Percentiles rank a stretch among this genome's conserved stretches.
phyloP scores from a whole-genome alignment of 495 filamentous ascomycete species.

The Penicillium atrosanguineum region DNA sequence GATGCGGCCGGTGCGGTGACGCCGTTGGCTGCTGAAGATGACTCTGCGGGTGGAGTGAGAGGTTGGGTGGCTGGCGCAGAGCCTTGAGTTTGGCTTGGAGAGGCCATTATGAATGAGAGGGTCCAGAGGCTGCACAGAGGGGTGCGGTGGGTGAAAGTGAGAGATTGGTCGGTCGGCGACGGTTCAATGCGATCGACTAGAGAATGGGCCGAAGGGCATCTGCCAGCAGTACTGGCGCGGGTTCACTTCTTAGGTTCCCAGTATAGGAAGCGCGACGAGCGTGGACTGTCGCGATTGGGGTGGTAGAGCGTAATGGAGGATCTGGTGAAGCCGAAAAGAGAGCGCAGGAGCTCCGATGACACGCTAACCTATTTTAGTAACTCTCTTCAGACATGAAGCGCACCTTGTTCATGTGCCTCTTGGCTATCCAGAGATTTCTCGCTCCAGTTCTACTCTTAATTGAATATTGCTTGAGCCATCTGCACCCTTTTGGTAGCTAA shows the following conservation, averaged over 20 bases:
- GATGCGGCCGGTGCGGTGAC: constrained; percentile 17
- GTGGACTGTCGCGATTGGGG: constrained; percentile 2
- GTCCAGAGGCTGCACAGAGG: not conserved
- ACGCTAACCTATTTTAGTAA: constrained; percentile 22
- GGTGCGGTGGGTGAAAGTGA: not conserved
- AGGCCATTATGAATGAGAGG: constrained; percentile 31
- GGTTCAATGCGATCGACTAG: constrained; percentile 1
- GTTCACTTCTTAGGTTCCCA: not conserved
- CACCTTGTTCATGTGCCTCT: not conserved
- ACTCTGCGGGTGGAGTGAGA: constrained; percentile 45
- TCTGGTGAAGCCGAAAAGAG: constrained; percentile 24
- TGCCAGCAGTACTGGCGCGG: constrained; percentile 4
- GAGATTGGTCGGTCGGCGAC: constrained; percentile 5
- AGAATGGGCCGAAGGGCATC: not conserved
- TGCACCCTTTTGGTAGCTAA: too few relatives aligned
- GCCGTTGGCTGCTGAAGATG: constrained; percentile 26
- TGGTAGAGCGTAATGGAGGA: constrained; percentile 4
- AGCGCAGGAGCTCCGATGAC: constrained; percentile 20
- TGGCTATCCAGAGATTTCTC: too few relatives aligned
- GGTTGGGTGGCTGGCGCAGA: constrained; percentile 40
- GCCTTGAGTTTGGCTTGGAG: constrained; percentile 37
- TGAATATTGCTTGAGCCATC: too few relatives aligned
- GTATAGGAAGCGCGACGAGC: not conserved
- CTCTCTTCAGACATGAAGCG: not conserved
- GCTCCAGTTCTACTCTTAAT: too few relatives aligned